Conservation (phyloP, 2,329 filamentous ascomycete genomes). For the Colletotrichum salicis region DNA sequence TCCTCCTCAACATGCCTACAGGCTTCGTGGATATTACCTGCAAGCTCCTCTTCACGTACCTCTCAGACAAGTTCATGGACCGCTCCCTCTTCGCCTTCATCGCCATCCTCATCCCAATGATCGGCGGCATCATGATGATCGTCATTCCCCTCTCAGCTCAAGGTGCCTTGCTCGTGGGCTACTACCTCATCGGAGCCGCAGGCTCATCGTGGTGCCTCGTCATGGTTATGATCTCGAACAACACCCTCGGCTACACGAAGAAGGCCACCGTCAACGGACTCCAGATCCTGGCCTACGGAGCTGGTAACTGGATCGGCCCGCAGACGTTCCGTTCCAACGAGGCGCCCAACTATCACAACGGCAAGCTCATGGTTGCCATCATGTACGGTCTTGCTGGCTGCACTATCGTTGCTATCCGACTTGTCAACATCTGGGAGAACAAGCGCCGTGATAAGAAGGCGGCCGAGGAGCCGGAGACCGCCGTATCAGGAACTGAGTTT, state of each 20-base stretch:
- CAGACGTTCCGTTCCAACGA: slow-evolving; percentile 41
- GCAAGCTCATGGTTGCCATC: slow-evolving; percentile 41
- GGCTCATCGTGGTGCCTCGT: slow-evolving; percentile 41
- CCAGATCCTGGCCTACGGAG: slow-evolving; percentile 38
- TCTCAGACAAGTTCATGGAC: slow-evolving; percentile 41
- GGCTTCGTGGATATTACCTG: slow-evolving; percentile 35
- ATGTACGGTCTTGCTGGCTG: slow-evolving; percentile 38
- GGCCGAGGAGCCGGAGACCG: slow-evolving; percentile 28
- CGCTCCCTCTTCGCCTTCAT: slow-evolving; percentile 40
- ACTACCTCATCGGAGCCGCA: slow-evolving; percentile 40
- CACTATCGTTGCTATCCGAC: slow-evolving; percentile 33
- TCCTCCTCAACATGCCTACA: slow-evolving; percentile 38
- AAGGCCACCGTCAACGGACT: slow-evolving; percentile 42
- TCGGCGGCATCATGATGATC: slow-evolving; percentile 43
- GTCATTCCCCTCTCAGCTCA: slow-evolving; percentile 38
- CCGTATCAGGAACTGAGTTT: slow-evolving; percentile 36
- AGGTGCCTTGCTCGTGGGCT: slow-evolving; percentile 38
- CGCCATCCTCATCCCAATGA: slow-evolving; percentile 42
- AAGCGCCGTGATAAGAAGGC: slow-evolving; percentile 41
- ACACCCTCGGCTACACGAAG: slow-evolving; percentile 44
- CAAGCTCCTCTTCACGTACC: slow-evolving; percentile 41
- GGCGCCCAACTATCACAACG: slow-evolving; percentile 39
- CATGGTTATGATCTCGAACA: slow-evolving; percentile 43
- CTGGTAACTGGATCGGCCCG: slow-evolving; percentile 40
- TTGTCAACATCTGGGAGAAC: slow-evolving; percentile 41